Evolutionary conservation across 1,284 basidiomycete genomes (phyloP).

Genomic region (Ustilago sp.): DNA sequence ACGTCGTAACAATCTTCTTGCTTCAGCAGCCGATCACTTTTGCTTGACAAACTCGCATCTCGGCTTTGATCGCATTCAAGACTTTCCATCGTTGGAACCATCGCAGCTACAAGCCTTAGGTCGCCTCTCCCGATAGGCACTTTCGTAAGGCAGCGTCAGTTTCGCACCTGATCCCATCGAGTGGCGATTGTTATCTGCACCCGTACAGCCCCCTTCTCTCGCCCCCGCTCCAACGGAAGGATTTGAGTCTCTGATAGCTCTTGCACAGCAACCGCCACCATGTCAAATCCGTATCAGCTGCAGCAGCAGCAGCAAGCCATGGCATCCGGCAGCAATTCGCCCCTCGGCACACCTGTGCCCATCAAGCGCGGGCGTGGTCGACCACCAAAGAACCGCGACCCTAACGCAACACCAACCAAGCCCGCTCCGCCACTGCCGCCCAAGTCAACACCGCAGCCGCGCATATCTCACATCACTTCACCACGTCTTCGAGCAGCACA

Average conservation of each 20-base stretch:
- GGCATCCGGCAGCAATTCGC: slow-evolving; percentile 51
- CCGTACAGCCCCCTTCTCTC: too few relatives aligned
- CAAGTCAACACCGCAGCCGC: slow-evolving; percentile 44
- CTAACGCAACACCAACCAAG: slow-evolving; percentile 30
- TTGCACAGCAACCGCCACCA: slow-evolving; percentile 2
- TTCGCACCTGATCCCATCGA: too few relatives aligned
- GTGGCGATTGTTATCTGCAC: too few relatives aligned
- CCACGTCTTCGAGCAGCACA: slow-evolving; percentile 36
- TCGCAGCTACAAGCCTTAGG: neutral
- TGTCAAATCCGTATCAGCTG: slow-evolving; percentile 50
- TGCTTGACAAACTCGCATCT: neutral
- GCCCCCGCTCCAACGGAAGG: too few relatives aligned
- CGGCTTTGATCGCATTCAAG: neutral
- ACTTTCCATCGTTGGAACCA: too few relatives aligned
- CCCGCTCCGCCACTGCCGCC: slow-evolving; percentile 25
- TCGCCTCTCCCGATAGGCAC: too few relatives aligned
- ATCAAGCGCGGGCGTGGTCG: slow-evolving; percentile 49
- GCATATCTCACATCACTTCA: slow-evolving; percentile 45
- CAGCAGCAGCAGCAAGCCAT: slow-evolving; percentile 42
- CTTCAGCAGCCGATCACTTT: neutral
- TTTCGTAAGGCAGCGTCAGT: too few relatives aligned
- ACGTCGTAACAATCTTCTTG: neutral
- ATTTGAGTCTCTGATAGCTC: too few relatives aligned
- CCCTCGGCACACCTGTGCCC: slow-evolving; percentile 34
- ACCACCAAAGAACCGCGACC: slow-evolving; percentile 51